phyloP scores from a whole-genome alignment of 164 flowering plant genomes.

The Aristolochia californica region DNA sequence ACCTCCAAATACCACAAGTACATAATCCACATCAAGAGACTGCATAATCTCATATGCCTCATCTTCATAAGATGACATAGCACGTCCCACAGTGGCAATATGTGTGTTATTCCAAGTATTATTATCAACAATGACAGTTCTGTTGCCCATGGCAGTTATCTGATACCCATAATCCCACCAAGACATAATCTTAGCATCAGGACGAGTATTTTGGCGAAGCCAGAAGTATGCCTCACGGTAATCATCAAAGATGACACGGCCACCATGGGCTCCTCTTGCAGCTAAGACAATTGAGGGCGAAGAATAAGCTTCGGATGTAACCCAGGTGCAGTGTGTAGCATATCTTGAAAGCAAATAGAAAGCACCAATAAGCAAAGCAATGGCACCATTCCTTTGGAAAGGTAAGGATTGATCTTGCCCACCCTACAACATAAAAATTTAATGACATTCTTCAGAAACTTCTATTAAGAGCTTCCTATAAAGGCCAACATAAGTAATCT shows the following conservation, averaged over 20 bases:
- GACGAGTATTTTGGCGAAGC: constrained; percentile 96
- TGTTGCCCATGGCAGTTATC: constrained; percentile 98
- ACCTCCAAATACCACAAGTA: constrained; percentile 97
- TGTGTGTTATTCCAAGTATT: constrained; percentile 99
- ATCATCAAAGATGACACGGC: constrained; percentile 92
- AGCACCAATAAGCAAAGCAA: constrained; percentile 79
- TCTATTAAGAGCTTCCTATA: no score
- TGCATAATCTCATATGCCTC: constrained; percentile 96
- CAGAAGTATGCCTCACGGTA: constrained; percentile 98
- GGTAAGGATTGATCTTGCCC: constrained; percentile 75
- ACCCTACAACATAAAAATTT: constrained; percentile 34
- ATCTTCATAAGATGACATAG: constrained; percentile 97
- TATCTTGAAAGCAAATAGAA: constrained; percentile 83
- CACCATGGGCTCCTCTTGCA: constrained; percentile 95
- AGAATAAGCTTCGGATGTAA: constrained; percentile 98
- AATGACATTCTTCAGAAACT: neutral
- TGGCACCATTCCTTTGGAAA: constrained; percentile 74
- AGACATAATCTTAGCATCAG: constrained; percentile 96
- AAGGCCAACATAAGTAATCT: no score
- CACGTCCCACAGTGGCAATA: constrained; percentile 98
- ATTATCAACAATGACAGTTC: constrained; percentile 95
- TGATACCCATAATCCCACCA: constrained; percentile 99
- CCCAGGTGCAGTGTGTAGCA: constrained; percentile 96
- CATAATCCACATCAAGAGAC: constrained; percentile 93
- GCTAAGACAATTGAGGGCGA: constrained; percentile 98